phyloP scores from a whole-genome alignment of 768 basidiomycete species.

The Mycena albidolilacea region DNA sequence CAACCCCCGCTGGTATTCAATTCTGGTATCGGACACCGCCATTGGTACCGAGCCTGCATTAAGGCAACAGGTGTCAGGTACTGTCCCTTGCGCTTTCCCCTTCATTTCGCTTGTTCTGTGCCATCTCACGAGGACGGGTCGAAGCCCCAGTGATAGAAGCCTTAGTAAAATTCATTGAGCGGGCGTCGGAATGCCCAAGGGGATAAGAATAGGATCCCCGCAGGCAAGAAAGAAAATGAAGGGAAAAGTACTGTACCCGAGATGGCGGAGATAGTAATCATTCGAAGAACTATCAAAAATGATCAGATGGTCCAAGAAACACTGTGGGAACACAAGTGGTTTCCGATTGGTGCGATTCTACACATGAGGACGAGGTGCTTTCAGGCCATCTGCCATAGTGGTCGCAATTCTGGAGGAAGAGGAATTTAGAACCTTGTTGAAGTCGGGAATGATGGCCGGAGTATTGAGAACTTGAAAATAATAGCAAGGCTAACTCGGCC shows the following conservation, averaged over 20 bases:
- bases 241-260: background rate
- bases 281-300: background rate
- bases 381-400: background rate
- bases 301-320: background rate
- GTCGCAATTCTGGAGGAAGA: background rate
- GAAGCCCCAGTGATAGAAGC: too few relatives aligned
- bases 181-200: too few relatives aligned
- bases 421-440: constrained; percentile 1
- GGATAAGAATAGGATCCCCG: background rate
- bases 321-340: background rate
- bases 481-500: constrained; percentile 5
- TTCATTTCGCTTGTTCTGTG: background rate
- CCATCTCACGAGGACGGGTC: background rate
- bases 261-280: background rate
- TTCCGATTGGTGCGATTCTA: background rate
- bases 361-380: constrained; percentile 3
- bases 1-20: constrained; percentile 14
- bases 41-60: constrained; percentile 1
- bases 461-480: constrained; percentile 3
- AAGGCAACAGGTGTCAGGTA: background rate
- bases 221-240: background rate
- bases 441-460: background rate
- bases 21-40: constrained; percentile 4
- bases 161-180: too few relatives aligned
- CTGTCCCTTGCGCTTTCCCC: background rate